These are phyloP conservation scores for Erythrobasidium yunnanense DNA, from an alignment of 768 basidiomycete genomes.

Conservation along the genomic window DNA sequence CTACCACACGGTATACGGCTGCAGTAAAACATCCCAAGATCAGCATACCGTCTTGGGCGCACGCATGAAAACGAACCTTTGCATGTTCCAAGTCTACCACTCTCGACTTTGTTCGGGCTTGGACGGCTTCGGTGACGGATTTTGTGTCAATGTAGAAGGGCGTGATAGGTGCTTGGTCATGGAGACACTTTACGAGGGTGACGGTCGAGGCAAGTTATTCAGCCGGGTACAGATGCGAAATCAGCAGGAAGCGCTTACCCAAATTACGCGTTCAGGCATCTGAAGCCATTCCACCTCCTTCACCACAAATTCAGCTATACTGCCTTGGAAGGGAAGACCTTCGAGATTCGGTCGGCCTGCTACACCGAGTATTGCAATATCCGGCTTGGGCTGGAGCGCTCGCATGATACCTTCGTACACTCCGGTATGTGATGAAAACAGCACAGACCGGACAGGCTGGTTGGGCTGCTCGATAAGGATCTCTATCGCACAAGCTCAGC, in stretches of 20 bases:
- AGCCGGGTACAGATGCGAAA: too few species aligned
- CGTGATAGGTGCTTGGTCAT: neutral
- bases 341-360: neutral
- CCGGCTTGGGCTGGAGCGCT: neutral
- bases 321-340: neutral
- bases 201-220: too few species aligned
- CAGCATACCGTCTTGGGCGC: too few species aligned
- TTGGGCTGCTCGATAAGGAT: neutral
- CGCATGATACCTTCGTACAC: neutral
- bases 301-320: neutral
- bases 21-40: too few species aligned
- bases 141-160: neutral
- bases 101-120: neutral
- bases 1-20: too few species aligned
- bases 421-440: slow-evolving; percentile 6
- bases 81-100: neutral
- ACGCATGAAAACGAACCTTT: too few species aligned
- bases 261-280: neutral
- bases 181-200: neutral
- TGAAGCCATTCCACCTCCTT: neutral
- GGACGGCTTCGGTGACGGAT: neutral
- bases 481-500: too few species aligned
- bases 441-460: neutral
- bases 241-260: too few species aligned
- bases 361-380: neutral